These are phyloP conservation scores for Pseudognaphalium luteoalbum DNA, from an alignment of 129 eudicot genomes.

Conservation along the genomic window DNA sequence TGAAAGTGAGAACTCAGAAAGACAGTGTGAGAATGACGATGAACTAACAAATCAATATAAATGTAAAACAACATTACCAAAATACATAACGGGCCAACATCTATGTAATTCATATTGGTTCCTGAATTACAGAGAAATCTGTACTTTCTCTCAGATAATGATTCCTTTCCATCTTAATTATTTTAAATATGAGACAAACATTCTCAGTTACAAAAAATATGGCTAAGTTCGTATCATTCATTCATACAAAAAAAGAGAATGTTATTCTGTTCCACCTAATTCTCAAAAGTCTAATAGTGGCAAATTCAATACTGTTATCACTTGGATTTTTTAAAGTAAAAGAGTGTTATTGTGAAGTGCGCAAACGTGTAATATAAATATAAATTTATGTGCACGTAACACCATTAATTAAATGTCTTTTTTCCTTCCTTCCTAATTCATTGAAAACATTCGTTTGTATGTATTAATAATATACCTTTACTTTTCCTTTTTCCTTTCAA, in stretches of 20 bases:
- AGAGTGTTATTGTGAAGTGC: neutral
- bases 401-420: neutral
- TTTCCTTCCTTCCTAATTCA: neutral
- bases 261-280: neutral
- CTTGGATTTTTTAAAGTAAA: neutral
- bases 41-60: conserved; percentile 3
- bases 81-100: neutral
- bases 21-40: neutral
- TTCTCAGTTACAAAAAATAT: neutral
- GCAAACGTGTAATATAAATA: neutral
- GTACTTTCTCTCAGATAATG: neutral
- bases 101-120: neutral
- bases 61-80: conserved; percentile 5
- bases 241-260: neutral
- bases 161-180: conserved; percentile 3
- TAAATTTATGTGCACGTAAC: neutral
- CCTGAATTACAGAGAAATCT: neutral
- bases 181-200: neutral
- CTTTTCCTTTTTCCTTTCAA: neutral
- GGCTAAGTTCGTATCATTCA: neutral
- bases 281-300: neutral
- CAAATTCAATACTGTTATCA: neutral
- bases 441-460: neutral
- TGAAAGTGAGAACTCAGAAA: conserved; percentile 6
- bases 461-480: neutral